Evolutionary conservation across 306 rosid species (phyloP).

Genomic region (Macrotyloma uniflorum): DNA sequence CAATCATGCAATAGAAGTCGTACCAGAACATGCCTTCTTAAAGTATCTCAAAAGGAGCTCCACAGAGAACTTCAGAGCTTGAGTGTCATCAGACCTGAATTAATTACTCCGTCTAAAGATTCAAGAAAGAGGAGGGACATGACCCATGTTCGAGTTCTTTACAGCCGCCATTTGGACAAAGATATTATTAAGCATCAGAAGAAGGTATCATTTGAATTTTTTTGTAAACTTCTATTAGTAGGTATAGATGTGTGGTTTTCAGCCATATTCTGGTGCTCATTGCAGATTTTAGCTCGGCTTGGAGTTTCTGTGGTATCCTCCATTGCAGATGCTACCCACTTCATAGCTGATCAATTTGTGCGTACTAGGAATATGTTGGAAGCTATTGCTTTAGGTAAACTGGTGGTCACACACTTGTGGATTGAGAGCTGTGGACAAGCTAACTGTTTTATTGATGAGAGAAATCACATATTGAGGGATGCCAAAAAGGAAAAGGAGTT

Average conservation of each 20-base stretch:
- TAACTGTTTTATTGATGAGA: slow-evolving; percentile 86
- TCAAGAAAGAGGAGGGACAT: slow-evolving; percentile 88
- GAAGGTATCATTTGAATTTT: slow-evolving; percentile 61
- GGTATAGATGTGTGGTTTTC: slow-evolving; percentile 20
- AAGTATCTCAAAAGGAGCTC: slow-evolving; percentile 64
- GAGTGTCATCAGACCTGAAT: slow-evolving; percentile 47
- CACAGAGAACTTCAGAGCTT: slow-evolving; percentile 69
- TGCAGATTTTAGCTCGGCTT: slow-evolving; percentile 72
- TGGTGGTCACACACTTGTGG: slow-evolving; percentile 95
- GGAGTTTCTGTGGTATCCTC: slow-evolving; percentile 72
- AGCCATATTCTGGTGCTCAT: slow-evolving; percentile 40
- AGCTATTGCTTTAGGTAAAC: slow-evolving; percentile 91
- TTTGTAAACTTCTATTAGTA: neutral
- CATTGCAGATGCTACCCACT: slow-evolving; percentile 86
- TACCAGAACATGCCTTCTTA: slow-evolving; percentile 49
- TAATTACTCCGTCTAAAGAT: slow-evolving; percentile 61
- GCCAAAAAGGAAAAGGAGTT: slow-evolving; percentile 87
- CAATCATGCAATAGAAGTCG: slow-evolving; percentile 54
- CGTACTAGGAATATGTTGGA: slow-evolving; percentile 93
- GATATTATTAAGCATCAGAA: slow-evolving; percentile 80
- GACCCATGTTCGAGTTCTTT: slow-evolving; percentile 72
- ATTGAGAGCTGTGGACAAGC: slow-evolving; percentile 95
- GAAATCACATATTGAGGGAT: slow-evolving; percentile 73
- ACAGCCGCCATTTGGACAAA: slow-evolving; percentile 80
- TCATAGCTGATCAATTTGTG: slow-evolving; percentile 84